These are phyloP conservation scores for Lactuca saligna DNA, from an alignment of 129 eudicot species.

Conservation along the genomic window DNA sequence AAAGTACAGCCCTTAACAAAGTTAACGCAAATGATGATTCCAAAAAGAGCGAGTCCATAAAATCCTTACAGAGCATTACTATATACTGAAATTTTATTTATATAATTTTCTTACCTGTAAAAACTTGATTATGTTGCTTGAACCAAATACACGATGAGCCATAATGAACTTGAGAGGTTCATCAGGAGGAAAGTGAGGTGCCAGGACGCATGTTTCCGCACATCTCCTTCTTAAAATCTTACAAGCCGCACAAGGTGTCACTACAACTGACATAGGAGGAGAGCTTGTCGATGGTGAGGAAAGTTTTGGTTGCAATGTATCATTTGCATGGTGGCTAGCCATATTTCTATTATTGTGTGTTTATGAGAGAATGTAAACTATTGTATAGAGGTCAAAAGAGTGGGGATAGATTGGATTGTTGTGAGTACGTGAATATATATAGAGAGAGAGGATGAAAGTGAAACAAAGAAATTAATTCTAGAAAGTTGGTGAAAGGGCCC, in stretches of 20 bases:
- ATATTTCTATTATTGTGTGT: not conserved
- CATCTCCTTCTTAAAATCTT: conserved; percentile 66
- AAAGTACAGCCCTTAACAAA: not conserved
- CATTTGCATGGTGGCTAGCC: not conserved
- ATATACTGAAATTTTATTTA: no score
- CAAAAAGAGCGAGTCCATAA: not conserved
- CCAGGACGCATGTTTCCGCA: conserved; percentile 61
- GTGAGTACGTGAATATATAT: not conserved
- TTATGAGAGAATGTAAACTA: not conserved
- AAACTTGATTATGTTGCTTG: conserved; percentile 72
- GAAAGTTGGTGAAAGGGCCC: not conserved
- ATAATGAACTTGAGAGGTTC: conserved; percentile 68
- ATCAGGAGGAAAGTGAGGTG: conserved; percentile 72
- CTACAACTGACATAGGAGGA: conserved; percentile 18
- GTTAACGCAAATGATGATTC: not conserved
- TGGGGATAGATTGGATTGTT: not conserved
- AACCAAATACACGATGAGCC: conserved; percentile 76
- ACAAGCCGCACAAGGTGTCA: conserved; percentile 69
- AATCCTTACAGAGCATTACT: not conserved
- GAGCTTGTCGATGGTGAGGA: conserved; percentile 18
- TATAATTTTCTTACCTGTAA: conserved; percentile 52
- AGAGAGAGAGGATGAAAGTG: not conserved
- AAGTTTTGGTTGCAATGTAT: conserved; percentile 14
- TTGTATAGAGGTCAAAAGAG: not conserved
- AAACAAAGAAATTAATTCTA: not conserved